A percentile compares a stretch with the other conserved stretches of the same genome.
These are phyloP conservation scores for Suhomyces xylopsoci DNA, from an alignment of 805 yeast species.

Conservation along the genomic window DNA sequence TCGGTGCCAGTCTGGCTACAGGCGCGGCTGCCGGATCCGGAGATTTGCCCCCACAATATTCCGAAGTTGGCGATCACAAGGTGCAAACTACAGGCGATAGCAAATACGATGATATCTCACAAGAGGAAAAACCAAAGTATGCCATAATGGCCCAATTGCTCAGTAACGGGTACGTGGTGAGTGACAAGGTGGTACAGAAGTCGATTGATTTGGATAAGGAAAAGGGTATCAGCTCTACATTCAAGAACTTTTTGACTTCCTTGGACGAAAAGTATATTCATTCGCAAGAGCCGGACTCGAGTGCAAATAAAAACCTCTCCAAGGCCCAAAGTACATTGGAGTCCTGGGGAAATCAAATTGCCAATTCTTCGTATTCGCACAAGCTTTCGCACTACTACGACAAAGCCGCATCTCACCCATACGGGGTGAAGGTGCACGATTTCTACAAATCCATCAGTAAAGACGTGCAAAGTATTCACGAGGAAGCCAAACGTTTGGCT, in stretches of 20 bases:
- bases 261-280: slow-evolving; percentile 61
- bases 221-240: slow-evolving; percentile 57
- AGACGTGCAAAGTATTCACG: slow-evolving; percentile 64
- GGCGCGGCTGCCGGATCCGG: neutral
- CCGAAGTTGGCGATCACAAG: slow-evolving; percentile 7
- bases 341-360: slow-evolving; percentile 36
- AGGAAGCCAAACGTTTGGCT: slow-evolving; percentile 70
- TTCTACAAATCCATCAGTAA: slow-evolving; percentile 56
- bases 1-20: slow-evolving; percentile 10
- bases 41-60: slow-evolving; percentile 17
- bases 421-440: slow-evolving; percentile 58
- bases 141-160: slow-evolving; percentile 74
- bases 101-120: slow-evolving; percentile 51
- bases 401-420: slow-evolving; percentile 42
- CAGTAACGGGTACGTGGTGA: slow-evolving; percentile 66
- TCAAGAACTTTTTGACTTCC: slow-evolving; percentile 51
- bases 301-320: slow-evolving; percentile 29
- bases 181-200: slow-evolving; percentile 57
- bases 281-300: slow-evolving; percentile 50
- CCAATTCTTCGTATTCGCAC: slow-evolving; percentile 29
- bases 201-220: slow-evolving; percentile 64
- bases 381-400: slow-evolving; percentile 46
- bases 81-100: slow-evolving; percentile 29
- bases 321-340: slow-evolving; percentile 24
- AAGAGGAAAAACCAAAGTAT: slow-evolving; percentile 75